These are phyloP conservation scores for Picochlorum costavermella DNA, from an alignment of 139 green algal species.

Conservation along the genomic window DNA sequence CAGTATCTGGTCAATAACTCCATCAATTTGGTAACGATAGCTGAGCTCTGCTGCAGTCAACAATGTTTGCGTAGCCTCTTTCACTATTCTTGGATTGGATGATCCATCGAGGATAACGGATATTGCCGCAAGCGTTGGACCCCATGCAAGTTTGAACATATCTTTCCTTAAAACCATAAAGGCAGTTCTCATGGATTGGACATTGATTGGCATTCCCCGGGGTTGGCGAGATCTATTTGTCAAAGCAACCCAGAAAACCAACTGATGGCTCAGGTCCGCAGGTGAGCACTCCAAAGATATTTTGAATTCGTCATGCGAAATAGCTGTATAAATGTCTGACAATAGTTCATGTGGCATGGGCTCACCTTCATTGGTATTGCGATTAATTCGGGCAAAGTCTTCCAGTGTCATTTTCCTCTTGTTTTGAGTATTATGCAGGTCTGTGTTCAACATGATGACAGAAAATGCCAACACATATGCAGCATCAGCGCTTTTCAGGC, in stretches of 20 bases:
- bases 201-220: constrained; percentile 23
- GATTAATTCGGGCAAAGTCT: constrained; percentile 77
- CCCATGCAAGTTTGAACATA: constrained; percentile 87
- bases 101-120: constrained; percentile 81
- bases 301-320: constrained; percentile 63
- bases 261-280: constrained; percentile 29
- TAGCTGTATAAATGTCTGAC: constrained; percentile 50
- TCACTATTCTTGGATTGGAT: constrained; percentile 25
- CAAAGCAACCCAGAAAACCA: constrained; percentile 55
- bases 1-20: constrained; percentile 64
- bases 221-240: constrained; percentile 24
- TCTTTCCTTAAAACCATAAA: constrained; percentile 52
- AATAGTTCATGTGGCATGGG: constrained; percentile 54
- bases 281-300: constrained; percentile 37
- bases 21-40: constrained; percentile 43
- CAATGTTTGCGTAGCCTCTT: constrained; percentile 45
- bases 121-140: constrained; percentile 80
- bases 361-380: constrained; percentile 67
- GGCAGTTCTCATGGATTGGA: neutral
- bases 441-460: constrained; percentile 84
- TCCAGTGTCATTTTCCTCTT: constrained; percentile 81
- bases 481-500: constrained; percentile 48
- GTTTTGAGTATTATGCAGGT: constrained; percentile 78
- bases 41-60: constrained; percentile 43
- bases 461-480: constrained; percentile 76